Conservation (phyloP, 2,329 filamentous ascomycete genomes). For the Elsinoe ampelina region DNA sequence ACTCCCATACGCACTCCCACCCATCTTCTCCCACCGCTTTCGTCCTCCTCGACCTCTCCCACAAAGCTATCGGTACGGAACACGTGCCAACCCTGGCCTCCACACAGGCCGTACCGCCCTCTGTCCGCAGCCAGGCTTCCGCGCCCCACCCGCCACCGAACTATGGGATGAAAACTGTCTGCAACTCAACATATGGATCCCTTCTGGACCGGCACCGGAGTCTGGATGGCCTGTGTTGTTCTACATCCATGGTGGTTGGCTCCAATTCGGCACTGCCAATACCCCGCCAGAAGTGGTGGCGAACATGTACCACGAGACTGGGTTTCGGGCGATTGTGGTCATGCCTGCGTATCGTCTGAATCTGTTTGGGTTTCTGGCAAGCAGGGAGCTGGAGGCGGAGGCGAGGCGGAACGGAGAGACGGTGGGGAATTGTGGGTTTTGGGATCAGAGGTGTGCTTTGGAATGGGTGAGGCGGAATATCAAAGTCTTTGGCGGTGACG, state of each 20-base stretch:
- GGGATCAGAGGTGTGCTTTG: conserved; percentile 47
- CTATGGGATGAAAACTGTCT: conserved; percentile 46
- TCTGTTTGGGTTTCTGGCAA: conserved; percentile 47
- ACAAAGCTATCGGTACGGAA: conserved; percentile 43
- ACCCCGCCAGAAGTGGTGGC: conserved; percentile 31
- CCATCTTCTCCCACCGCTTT: conserved; percentile 40
- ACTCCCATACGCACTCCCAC: conserved; percentile 47
- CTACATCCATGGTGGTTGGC: conserved; percentile 49
- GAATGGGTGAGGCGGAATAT: conserved; percentile 48
- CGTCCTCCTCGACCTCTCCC: conserved; percentile 41
- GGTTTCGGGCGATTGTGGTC: conserved; percentile 43
- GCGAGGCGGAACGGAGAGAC: conserved; percentile 30
- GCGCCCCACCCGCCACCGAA: conserved; percentile 15
- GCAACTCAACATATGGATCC: conserved; percentile 48
- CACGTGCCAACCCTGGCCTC: conserved; percentile 36
- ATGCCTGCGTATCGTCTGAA: conserved; percentile 49
- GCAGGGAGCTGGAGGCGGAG: conserved; percentile 38
- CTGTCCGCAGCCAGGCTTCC: conserved; percentile 43
- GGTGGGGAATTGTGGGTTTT: conserved; percentile 46
- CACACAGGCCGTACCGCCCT: conserved; percentile 35
- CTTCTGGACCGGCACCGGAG: conserved; percentile 35
- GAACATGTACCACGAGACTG: conserved; percentile 41
- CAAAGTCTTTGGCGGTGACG: conserved; percentile 42
- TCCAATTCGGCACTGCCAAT: conserved; percentile 48
- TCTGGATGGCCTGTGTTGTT: conserved; percentile 49